Evolutionary conservation across 306 rosid species (phyloP), one percentile per base, ranked within the genome.

Genomic region (Pueraria montana): DNA sequence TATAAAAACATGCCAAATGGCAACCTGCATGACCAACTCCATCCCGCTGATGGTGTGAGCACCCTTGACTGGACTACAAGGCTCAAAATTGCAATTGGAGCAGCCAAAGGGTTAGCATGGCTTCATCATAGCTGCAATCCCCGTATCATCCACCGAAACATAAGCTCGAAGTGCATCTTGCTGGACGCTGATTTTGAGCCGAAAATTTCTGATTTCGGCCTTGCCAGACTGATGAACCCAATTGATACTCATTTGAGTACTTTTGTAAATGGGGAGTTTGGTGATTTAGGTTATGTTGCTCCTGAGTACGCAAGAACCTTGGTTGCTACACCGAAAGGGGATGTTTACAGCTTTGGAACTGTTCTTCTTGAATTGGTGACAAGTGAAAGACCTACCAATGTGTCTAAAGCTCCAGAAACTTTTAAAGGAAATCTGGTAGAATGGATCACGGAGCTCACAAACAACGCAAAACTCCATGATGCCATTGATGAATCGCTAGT

Each of bases 81-180:
- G 82, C 97, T 96, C 72, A 93, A 90, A 89, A 91, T 93, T 81
- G 98, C 96, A 67, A 89, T 93, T 40, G 89, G 98, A 24, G 96
- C 98, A 10, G 99, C 99, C 74, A 92, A 88, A 87, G 99, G 99
- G 73, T 89, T 96, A 16, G 99, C 99, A 3, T 96, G 94, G 93
- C 96, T 96, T 72, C 99, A 96, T 80, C 99, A 96, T 80, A 91
- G 90, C 88, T 96, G 99, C 92, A 96, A 93, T 70, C 98, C 99
- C 4, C 96, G 99, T 2, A 92, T 96, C 21, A 68, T 96, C 83
- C 99, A 96, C 87, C 91, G 99, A 16, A 96, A 96, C 89, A 89
- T 96, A 86, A 96, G 98, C 89, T 93, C 99, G 21, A 93, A 94
- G 78, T 92, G 98, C 88, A 92, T 96, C 78, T 87, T 96, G 40